Evolutionary conservation across 441 rosid species (phyloP), one percentile per base, ranked within the genome.

Genomic region (Erodium texanum): DNA sequence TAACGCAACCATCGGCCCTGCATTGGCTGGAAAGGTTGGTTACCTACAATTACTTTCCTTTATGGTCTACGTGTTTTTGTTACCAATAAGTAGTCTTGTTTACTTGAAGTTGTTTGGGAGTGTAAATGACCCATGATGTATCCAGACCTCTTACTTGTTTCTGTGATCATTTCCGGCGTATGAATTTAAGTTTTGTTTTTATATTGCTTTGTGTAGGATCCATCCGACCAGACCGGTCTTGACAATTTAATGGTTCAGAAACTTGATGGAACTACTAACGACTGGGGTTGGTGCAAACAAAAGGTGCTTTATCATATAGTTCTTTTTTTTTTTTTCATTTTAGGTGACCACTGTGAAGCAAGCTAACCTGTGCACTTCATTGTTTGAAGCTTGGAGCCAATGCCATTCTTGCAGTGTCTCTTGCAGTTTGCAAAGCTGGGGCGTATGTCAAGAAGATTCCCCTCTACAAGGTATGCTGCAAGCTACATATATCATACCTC

Each of bases 261-360:
- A 71, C 97, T 92, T 59, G 99, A 94, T 70, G 98, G 97, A 71
- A 94, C 98, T 58, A 86, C 84, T 12, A 94, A 92, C 10, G 99
- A 92, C 79, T 94, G 99, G 98, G 99, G 98, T 24, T 94, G 99
- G 99, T 94, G 99, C 86, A 94, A 94, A 69, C 97, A 92, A 70
- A 94, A 94, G 98, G 99, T 94, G 71, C 15, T 11, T 27, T 66
- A 9, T 15, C 16, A 0, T 1, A 23, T 34, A 19, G 24, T 27
- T 24, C 9, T 54, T 43, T 36, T 18, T 24, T n/a, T n/a, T n/a
- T n/a, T n/a, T n/a, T n/a, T 45, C 1, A 16, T 0, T 27, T 5
- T 12, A 19, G 9, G 27, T 3, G 1, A 7, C 2, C 52, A n/a
- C 19, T 15, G 32, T 45, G 4, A 24, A 36, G 23, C 18, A 14